A percentile compares a stretch with the other conserved stretches of the same genome.
These are phyloP conservation scores for Noccaea bulbosa DNA, from an alignment of 345 rosid species.

Conservation along the genomic window DNA sequence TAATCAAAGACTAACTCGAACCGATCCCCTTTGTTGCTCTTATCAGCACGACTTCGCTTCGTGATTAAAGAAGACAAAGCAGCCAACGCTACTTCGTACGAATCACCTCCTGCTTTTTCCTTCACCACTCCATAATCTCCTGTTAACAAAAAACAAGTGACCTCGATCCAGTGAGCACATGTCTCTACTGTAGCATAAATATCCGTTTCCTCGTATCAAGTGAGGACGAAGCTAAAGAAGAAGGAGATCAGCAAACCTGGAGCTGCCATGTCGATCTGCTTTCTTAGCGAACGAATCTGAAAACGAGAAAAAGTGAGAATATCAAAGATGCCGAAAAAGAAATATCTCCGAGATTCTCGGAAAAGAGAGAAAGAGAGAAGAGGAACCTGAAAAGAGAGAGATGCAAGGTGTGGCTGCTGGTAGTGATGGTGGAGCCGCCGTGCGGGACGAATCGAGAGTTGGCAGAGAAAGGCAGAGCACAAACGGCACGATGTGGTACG, in stretches of 20 bases:
- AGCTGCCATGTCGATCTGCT: conserved; percentile 45
- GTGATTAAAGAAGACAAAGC: conserved; percentile 85
- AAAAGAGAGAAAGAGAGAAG: conserved; percentile 3
- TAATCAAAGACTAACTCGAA: conserved; percentile 87
- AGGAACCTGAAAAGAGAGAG: conserved; percentile 37
- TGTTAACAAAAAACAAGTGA: conserved; percentile 21
- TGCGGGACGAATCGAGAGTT: conserved; percentile 21
- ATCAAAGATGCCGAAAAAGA: not conserved
- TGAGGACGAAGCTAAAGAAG: conserved; percentile 9
- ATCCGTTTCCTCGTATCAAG: conserved; percentile 1
- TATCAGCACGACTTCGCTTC: conserved; percentile 87
- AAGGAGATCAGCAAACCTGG: conserved; percentile 12
- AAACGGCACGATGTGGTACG: conserved; percentile 46
- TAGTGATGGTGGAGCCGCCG: conserved; percentile 44
- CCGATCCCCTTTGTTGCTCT: conserved; percentile 80
- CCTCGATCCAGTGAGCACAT: conserved; percentile 20
- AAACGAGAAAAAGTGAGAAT: not conserved
- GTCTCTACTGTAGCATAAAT: not conserved
- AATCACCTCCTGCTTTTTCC: conserved; percentile 26
- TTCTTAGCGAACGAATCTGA: conserved; percentile 44
- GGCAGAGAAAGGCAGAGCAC: conserved; percentile 32
- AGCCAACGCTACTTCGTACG: conserved; percentile 79
- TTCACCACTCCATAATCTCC: conserved; percentile 47
- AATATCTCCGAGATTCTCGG: conserved; percentile 25
- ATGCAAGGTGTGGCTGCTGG: conserved; percentile 27